These are phyloP conservation scores for Brassica carinata DNA, from an alignment of 345 rosid genomes.

Conservation along the genomic window DNA sequence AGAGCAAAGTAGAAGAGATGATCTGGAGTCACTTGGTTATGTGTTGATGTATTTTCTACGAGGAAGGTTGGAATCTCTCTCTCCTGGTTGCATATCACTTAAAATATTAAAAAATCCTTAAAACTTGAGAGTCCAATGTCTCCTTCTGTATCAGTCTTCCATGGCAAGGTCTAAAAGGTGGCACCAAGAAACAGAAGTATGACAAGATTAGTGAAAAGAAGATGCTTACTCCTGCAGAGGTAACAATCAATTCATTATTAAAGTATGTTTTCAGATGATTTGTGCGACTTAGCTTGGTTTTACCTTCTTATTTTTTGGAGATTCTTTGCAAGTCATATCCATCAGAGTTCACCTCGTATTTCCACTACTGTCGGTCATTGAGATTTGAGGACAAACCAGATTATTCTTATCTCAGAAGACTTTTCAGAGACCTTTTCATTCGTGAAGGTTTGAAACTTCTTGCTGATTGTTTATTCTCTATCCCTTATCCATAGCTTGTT, in stretches of 20 bases:
- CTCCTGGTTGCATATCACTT: slow-evolving; percentile 15
- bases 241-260: slow-evolving; percentile 38
- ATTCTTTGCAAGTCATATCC: slow-evolving; percentile 88
- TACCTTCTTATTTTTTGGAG: slow-evolving; percentile 45
- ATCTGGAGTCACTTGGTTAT: slow-evolving; percentile 97
- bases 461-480: not conserved
- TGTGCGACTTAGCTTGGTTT: slow-evolving; percentile 9
- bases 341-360: slow-evolving; percentile 90
- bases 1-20: slow-evolving; percentile 99
- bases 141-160: slow-evolving; percentile 69
- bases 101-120: not conserved
- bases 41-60: slow-evolving; percentile 96
- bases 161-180: slow-evolving; percentile 96
- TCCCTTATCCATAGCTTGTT: not conserved
- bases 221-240: slow-evolving; percentile 93
- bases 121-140: slow-evolving; percentile 12
- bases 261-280: not conserved
- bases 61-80: slow-evolving; percentile 68
- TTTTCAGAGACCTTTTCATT: slow-evolving; percentile 89
- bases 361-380: slow-evolving; percentile 92
- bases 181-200: slow-evolving; percentile 97
- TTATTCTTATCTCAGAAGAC: slow-evolving; percentile 90
- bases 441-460: slow-evolving; percentile 65
- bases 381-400: slow-evolving; percentile 98
- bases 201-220: slow-evolving; percentile 96